Conservation (phyloP, 805 yeast genomes). For the Teunomyces cretensis region DNA sequence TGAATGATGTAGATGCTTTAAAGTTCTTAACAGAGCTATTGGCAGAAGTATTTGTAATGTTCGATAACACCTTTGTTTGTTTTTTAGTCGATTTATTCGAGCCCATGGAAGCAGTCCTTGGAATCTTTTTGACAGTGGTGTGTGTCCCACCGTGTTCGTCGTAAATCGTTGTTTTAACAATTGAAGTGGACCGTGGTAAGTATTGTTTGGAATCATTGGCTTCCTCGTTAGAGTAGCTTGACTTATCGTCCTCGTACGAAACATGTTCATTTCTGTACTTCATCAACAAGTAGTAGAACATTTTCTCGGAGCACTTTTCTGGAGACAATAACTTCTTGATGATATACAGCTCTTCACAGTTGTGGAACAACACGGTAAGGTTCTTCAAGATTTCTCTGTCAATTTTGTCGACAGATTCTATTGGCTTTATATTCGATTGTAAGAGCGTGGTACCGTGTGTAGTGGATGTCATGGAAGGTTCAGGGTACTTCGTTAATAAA, state of each 20-base stretch:
- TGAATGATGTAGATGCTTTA: constrained; percentile 40
- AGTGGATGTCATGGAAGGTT: constrained; percentile 17
- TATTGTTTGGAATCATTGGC: constrained; percentile 24
- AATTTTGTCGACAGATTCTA: constrained; percentile 46
- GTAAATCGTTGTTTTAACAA: constrained; percentile 40
- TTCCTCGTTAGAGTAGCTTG: constrained; percentile 24
- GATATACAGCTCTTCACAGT: constrained; percentile 57
- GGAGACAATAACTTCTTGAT: constrained; percentile 51
- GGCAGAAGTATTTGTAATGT: constrained; percentile 32
- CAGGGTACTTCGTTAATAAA: constrained; percentile 69
- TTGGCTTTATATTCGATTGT: constrained; percentile 28
- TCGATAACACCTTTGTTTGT: constrained; percentile 25
- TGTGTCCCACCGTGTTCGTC: constrained; percentile 23
- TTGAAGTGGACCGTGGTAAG: constrained; percentile 41
- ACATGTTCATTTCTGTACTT: constrained; percentile 72
- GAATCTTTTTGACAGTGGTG: constrained; percentile 20
- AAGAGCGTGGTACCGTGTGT: background rate
- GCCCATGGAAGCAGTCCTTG: constrained; percentile 21
- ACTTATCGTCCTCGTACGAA: constrained; percentile 9
- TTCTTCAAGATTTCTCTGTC: constrained; percentile 76
- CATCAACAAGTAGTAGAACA: constrained; percentile 71
- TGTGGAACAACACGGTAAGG: constrained; percentile 79
- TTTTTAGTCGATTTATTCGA: constrained; percentile 22
- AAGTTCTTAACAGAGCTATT: constrained; percentile 22
- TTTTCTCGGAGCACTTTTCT: constrained; percentile 71